Evolutionary conservation across 2,329 filamentous ascomycete genomes (phyloP), one percentile per base, ranked within the genome.

Genomic region (Aspergillus carbonarius): DNA sequence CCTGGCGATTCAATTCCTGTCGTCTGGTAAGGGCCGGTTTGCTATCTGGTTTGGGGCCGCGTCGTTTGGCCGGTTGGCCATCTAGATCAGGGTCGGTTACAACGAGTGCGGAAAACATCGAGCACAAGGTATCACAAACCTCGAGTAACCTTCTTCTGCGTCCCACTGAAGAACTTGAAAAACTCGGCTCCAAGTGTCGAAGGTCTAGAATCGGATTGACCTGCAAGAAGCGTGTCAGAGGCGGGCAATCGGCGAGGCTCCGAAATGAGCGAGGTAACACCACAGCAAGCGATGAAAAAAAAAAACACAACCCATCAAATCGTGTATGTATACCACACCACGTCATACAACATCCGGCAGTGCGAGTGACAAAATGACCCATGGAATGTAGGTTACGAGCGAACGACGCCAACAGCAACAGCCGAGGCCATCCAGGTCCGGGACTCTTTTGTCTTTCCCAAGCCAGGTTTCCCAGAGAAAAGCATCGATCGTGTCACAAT

Each of bases 41-140:
- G 80, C 90, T 96, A 74, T 98, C 95, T 18, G 95, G 95, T 74
- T 98, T 98, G 0, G 95, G 95, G 1, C 95, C 95, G 75, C 95
- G 87, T 65, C 91, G 87, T 78, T 98, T 99, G 2, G 91, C 87
- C 8, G 89, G 83, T 70, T 95, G 89, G 47, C 92, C 93, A 80
- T 96, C 93, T 89, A 69, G 58, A 59, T 40, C 20, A 32, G 40
- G 42, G 25, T 32, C 13, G 20, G 32, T 17, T 37, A 40, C 15
- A 46, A 25, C 12, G 23, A 34, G 17, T 18, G 17, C 35, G 42
- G 27, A 9, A n/a, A 6, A 23, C 10, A 20, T 25, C 27, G 23
- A 17, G 32, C 34, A 32, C 25, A 34, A 2, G 23, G 34, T 20
- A 20, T n/a, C 39, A 63, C 74, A 69, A 76, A 91, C 90, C 89